Evolutionary conservation across 2,329 filamentous ascomycete genomes (phyloP).

Genomic region (Fusarium nurragi): DNA sequence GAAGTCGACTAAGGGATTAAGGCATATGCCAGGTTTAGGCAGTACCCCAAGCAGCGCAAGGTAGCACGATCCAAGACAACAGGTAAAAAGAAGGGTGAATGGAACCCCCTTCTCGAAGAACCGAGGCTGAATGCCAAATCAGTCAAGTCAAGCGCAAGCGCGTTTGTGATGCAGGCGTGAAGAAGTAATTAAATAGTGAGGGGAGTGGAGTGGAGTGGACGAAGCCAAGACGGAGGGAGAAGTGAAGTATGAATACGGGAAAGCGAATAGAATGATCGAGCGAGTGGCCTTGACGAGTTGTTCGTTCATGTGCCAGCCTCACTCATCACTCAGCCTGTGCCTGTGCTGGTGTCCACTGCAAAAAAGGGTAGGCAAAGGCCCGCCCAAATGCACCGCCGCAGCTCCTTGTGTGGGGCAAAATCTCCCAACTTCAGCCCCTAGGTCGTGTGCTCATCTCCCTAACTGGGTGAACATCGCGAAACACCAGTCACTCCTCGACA

Average conservation of each 20-base stretch:
- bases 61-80: slow-evolving; percentile 11
- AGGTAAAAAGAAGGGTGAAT: not conserved
- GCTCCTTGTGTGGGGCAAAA: slow-evolving; percentile 26
- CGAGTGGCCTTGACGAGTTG: slow-evolving; percentile 23
- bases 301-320: slow-evolving; percentile 30
- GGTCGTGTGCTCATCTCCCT: slow-evolving; percentile 22
- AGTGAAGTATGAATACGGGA: not conserved
- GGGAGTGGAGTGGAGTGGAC: slow-evolving; percentile 8
- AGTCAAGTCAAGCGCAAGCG: not conserved
- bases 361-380: slow-evolving; percentile 2
- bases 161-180: not conserved
- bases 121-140: slow-evolving; percentile 13
- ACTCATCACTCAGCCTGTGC: slow-evolving; percentile 5
- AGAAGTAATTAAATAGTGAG: slow-evolving; percentile 27
- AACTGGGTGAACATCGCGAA: slow-evolving; percentile 4
- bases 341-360: too few species aligned
- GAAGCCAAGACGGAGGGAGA: not conserved
- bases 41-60: slow-evolving; percentile 1
- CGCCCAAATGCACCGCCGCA: slow-evolving; percentile 24
- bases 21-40: not conserved
- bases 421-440: not conserved
- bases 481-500: not conserved
- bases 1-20: slow-evolving; percentile 20
- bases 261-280: not conserved
- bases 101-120: not conserved